Evolutionary conservation across 495 filamentous ascomycete species (phyloP), one percentile per base, ranked within the genome.

Genomic region (Lophiotrema nucula): DNA sequence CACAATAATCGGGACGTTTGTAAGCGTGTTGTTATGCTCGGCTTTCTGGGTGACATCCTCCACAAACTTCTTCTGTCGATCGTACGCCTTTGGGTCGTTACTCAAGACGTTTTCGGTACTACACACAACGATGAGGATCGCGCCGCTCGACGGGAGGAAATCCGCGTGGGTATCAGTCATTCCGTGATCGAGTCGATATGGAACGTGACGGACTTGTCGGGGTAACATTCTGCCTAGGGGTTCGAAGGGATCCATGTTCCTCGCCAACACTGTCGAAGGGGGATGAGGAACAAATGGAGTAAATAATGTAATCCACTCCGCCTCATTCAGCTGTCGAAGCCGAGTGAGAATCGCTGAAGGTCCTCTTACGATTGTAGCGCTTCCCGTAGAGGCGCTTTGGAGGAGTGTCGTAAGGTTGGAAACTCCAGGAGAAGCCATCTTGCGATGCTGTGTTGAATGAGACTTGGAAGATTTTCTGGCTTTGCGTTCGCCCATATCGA

Each of bases 201-300:
- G 72, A 15, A 74, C 71, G 44, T 76, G 74, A 1, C 68, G 61
- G 39, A 74, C 50, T 28, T 66, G 59, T 45, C 47, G 42, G 44
- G 56, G 58, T 27, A 76, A 61, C 21, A 70, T 54, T 24, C 59
- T 55, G 24, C 74, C 74, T 42, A 76, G 60, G 4, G 67, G 60
- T 48, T 76, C 74, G 63, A 74, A 76, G 0, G 74, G 74, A 50
- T 76, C 74, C 54, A 69, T 62, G 47, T 59, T 41, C 38, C 18
- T 49, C 6, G 48, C 27, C 1, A 57, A 51, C n/a, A 31, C 28
- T 0, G 51, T 51, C 15, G 35, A 51, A 24, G 58, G 48, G 22
- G 66, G 65, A 54, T 60, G 60, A 1, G 60, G 64, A 21, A 69
- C 60, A 47, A 62, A 19, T 12, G 68, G 69, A 10, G 65, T 69